phyloP scores from a whole-genome alignment of 768 basidiomycete genomes.

The Suillus bovinus region DNA sequence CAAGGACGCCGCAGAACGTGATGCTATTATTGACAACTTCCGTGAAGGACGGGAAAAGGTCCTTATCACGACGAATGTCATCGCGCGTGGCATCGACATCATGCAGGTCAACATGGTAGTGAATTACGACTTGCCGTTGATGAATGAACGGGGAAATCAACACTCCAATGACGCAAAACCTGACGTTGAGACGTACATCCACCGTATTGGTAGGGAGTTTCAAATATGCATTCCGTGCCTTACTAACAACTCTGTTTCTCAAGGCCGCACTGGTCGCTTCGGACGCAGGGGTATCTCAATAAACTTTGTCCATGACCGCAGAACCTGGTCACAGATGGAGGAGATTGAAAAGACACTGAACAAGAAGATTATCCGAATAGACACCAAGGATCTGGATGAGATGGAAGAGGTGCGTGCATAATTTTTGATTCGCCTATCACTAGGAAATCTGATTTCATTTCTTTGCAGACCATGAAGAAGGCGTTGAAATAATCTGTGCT shows the following conservation, averaged over 20 bases:
- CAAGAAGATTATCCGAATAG: slow-evolving; percentile 79
- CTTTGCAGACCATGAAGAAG: slow-evolving; percentile 75
- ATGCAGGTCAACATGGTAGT: slow-evolving; percentile 99
- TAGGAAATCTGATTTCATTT: slow-evolving; percentile 2
- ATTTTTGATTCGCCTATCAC: not conserved
- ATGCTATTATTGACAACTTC: slow-evolving; percentile 92
- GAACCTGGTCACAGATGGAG: slow-evolving; percentile 88
- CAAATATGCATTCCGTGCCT: not conserved
- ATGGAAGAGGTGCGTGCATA: slow-evolving; percentile 80
- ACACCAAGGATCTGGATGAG: slow-evolving; percentile 86
- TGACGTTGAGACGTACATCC: slow-evolving; percentile 96
- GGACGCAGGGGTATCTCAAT: slow-evolving; percentile 96
- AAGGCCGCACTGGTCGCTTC: slow-evolving; percentile 97
- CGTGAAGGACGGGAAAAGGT: slow-evolving; percentile 96
- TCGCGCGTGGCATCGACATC: slow-evolving; percentile 98
- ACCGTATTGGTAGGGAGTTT: slow-evolving; percentile 80
- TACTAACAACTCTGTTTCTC: slow-evolving; percentile 7
- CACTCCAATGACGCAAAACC: slow-evolving; percentile 57
- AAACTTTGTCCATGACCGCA: slow-evolving; percentile 93
- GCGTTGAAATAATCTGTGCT: slow-evolving; percentile 56
- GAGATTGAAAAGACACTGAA: slow-evolving; percentile 80
- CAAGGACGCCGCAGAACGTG: slow-evolving; percentile 88
- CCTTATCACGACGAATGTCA: slow-evolving; percentile 97
- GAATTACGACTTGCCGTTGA: slow-evolving; percentile 93
- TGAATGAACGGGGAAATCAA: slow-evolving; percentile 62